Evolutionary conservation across 495 filamentous ascomycete genomes (phyloP).

Genomic region (Beverwykella pulmonaria): DNA sequence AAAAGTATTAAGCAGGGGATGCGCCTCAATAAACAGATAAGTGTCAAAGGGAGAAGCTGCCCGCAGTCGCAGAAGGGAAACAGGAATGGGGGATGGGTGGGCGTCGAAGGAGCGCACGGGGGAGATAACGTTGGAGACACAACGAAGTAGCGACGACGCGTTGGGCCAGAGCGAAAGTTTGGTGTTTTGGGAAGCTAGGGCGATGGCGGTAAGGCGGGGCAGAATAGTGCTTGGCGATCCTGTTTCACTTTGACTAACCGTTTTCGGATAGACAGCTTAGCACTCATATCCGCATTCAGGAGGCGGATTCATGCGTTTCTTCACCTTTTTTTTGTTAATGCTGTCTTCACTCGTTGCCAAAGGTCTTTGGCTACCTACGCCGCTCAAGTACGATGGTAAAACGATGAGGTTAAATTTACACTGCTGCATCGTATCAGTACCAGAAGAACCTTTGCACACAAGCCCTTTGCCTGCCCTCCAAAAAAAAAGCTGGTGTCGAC

Average conservation of each 20-base stretch:
- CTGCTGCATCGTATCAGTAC: no score
- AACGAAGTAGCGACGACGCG: constrained; percentile 7
- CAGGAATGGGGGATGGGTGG: background rate
- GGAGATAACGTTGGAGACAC: background rate
- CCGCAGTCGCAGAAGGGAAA: constrained; percentile 22
- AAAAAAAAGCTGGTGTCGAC: no score
- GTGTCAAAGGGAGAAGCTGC: constrained; percentile 18
- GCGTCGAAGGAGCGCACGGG: constrained; percentile 3
- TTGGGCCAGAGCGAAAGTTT: constrained; percentile 24
- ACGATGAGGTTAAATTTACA: no score
- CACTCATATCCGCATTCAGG: background rate
- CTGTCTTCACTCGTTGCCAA: background rate
- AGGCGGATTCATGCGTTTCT: background rate
- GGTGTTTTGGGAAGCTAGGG: constrained; percentile 11
- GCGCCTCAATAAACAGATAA: background rate
- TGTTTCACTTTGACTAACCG: constrained; percentile 1
- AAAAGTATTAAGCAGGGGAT: constrained; percentile 1
- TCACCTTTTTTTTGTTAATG: background rate
- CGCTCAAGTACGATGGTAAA: no score
- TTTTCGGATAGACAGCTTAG: background rate
- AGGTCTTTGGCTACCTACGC: no score
- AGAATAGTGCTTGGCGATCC: constrained; percentile 13
- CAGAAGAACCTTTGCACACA: no score
- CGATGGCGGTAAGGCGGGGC: constrained; percentile 22
- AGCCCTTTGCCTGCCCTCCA: no score